A percentile compares a stretch with the other conserved stretches of the same genome.
phyloP scores from a whole-genome alignment of 2,329 filamentous ascomycete genomes.

The Nannizziopsis barbatae region DNA sequence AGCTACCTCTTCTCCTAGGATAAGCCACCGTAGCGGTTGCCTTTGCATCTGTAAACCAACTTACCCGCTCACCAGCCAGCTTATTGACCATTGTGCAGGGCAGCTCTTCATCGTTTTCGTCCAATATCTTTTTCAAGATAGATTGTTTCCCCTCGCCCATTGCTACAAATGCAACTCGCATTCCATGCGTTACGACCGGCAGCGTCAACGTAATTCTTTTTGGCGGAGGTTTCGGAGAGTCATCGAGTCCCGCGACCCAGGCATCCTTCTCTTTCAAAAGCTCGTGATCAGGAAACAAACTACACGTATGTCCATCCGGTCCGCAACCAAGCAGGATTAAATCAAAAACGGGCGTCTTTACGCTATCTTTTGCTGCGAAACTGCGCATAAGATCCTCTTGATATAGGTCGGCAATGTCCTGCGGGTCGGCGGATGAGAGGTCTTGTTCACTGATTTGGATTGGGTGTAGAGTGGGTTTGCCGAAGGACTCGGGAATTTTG shows the following conservation, averaged over 20 bases:
- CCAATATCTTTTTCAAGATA: constrained; percentile 86
- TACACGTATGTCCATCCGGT: constrained; percentile 95
- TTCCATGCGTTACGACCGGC: constrained; percentile 76
- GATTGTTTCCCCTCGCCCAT: constrained; percentile 84
- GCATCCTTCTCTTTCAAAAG: constrained; percentile 76
- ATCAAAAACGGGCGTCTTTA: constrained; percentile 91
- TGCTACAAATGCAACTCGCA: constrained; percentile 81
- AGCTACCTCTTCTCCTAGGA: constrained; percentile 60
- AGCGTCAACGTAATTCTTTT: constrained; percentile 85
- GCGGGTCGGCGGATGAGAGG: constrained; percentile 64
- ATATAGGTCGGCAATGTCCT: constrained; percentile 89
- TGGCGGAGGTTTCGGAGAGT: constrained; percentile 89
- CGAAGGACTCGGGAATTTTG: constrained; percentile 62
- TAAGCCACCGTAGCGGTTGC: constrained; percentile 79
- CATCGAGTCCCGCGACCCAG: constrained; percentile 84
- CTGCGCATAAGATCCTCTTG: constrained; percentile 73
- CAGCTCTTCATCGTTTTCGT: constrained; percentile 60
- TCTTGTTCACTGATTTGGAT: constrained; percentile 52
- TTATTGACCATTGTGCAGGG: constrained; percentile 85
- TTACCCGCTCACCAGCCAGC: constrained; percentile 70
- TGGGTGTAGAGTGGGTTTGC: constrained; percentile 61
- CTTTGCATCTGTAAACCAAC: constrained; percentile 85
- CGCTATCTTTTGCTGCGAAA: constrained; percentile 86
- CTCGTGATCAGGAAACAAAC: constrained; percentile 80
- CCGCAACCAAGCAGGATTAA: constrained; percentile 86